Percentiles rank a stretch among this genome's conserved stretches.
phyloP scores from a whole-genome alignment of 169 alveolate species.

The Plasmodium gaboni region DNA sequence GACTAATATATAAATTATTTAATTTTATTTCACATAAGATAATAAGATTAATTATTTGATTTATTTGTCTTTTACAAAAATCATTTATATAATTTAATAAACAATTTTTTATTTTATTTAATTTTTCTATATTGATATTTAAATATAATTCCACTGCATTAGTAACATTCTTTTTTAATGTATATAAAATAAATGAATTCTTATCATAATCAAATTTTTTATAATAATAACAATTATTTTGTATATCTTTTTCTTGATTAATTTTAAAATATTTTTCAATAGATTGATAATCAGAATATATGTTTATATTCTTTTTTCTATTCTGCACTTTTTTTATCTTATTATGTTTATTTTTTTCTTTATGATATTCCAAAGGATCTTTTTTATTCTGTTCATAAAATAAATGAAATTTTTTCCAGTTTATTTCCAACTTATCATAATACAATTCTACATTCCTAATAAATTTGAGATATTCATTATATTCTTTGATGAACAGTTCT shows the following conservation, averaged over 20 bases:
- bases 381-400: slow-evolving; percentile 35
- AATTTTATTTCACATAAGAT: slow-evolving; percentile 68
- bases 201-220: slow-evolving; percentile 20
- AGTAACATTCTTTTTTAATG: slow-evolving; percentile 22
- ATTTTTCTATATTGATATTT: slow-evolving; percentile 47
- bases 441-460: slow-evolving; percentile 31
- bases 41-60: slow-evolving; percentile 32
- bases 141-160: slow-evolving; percentile 62
- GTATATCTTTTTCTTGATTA: slow-evolving; percentile 23
- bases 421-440: slow-evolving; percentile 30
- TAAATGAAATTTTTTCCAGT: slow-evolving; percentile 65
- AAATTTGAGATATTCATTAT: slow-evolving; percentile 56
- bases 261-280: slow-evolving; percentile 64
- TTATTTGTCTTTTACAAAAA: slow-evolving; percentile 46
- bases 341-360: background rate
- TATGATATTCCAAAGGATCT: background rate
- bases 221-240: slow-evolving; percentile 35
- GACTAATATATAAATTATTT: slow-evolving; percentile 35
- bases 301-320: slow-evolving; percentile 7
- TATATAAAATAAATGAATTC: slow-evolving; percentile 19
- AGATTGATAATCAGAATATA: slow-evolving; percentile 18
- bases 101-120: slow-evolving; percentile 64
- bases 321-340: slow-evolving; percentile 16
- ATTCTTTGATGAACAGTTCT: slow-evolving; percentile 35
- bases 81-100: slow-evolving; percentile 20